Base-by-base conservation (phyloP, 1,284 basidiomycete genomes). In the Pseudozyma sp. region DNA sequence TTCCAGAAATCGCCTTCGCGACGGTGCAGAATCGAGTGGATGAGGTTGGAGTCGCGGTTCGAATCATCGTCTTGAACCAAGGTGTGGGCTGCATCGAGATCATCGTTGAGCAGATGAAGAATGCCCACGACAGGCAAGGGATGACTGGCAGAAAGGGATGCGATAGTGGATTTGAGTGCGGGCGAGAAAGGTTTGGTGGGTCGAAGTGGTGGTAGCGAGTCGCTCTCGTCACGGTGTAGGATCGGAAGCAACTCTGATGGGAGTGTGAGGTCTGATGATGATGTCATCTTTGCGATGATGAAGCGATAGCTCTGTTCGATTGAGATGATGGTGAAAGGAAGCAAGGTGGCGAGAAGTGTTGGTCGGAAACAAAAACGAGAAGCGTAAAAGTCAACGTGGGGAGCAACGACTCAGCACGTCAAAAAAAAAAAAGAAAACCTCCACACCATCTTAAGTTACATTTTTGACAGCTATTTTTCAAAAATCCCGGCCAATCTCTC, bases 1-100 rank as follows among this genome's bases (percentile, higher is more conserved):
- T 79, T 79, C 76, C 77, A 78, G 35, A 67, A 79, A 38, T 79
- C 77, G 5, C 58, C 73, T 47, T 79, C 77, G 3, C 77, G 45
- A 1, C 77, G 68, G 43, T 79, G 77, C 40, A 79, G 50, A 21
- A 76, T 64, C n/a, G 77, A 65, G 25, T 79, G 77, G 58, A 74
- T 60, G 35, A 76, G 42, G 45, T 78, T 65, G 5, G 63, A 77
- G 36, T 70, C 54, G 13, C 35, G 19, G 35, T 68, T 68, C 5
- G n/a, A 18, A 10, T 79, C 78, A 52, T 80, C 69, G 39, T 69
- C 52, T 34, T 80, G 78, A 0, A 61, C 77, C 1, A 80, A 51
- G 1, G 61, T 55, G 36, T 77, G 77, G 1, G 78, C 78, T 9
- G 70, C 45, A 12, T 65, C 57, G 16, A 79, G 35, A 47, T 79